Base-by-base conservation (phyloP, 305 asterid genomes). In the Fraxinus latifolia region DNA sequence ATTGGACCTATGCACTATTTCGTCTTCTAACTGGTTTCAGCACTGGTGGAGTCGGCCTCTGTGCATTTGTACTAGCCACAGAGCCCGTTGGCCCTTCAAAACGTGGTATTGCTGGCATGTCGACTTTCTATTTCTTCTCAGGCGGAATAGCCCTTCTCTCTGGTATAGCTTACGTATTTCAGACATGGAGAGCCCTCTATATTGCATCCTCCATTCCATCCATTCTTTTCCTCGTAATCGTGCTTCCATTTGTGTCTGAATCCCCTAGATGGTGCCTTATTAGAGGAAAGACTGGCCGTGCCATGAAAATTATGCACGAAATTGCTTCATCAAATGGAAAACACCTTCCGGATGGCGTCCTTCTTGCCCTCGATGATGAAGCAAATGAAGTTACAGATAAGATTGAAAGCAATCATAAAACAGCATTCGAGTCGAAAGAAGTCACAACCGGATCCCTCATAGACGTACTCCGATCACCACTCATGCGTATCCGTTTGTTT, bases 41-140 rank as follows among this genome's bases (percentile, higher is more conserved):
- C 89, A 93, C 96, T 0, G 97, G 98, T 27, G 97, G 98, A 0
- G 92, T 89, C 4, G 97, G 98, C 86, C 94, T 95, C 27, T 92
- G 97, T 23, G 89, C 97, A 7, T 93, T 95, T 81, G 97, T 95
- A 82, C 95, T 93, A 0, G 89, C 98, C 31, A 93, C 97, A 2
- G 98, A 95, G 89, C 98, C 98, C 23, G 73, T 93, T 0, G 98
- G 98, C 23, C 97, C 97, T 5, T 31, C 84, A 1, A 89, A 84
- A 83, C 97, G 97, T 0, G 98, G 98, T 0, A 47, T 85, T 3
- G 96, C 92, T 0, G 98, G 97, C 1, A 95, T 95, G 98, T 95
- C 96, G 42, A 95, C 97, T 0, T 95, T 95, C 89, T 95, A 95
- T 89, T 95, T 93, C 90, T 95, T 95, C 90, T 92, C 98, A 0